These are phyloP conservation scores for Sporothrix dimorphospora DNA, from an alignment of 2,329 filamentous ascomycete species.

Conservation along the genomic window DNA sequence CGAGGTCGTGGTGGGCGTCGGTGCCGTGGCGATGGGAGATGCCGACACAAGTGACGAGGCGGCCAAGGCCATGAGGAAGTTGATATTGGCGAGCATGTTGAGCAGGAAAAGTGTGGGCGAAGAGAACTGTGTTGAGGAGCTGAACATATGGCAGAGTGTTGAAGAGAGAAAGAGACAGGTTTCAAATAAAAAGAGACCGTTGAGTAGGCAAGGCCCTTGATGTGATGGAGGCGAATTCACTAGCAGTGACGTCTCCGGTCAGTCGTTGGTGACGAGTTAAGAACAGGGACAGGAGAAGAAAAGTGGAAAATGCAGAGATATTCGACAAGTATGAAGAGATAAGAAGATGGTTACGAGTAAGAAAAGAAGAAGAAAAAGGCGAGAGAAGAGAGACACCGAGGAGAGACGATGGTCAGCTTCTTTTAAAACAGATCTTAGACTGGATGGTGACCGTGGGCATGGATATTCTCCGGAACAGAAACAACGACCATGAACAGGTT, in stretches of 20 bases:
- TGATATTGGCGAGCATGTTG: background rate
- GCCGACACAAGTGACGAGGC: conserved; percentile 4
- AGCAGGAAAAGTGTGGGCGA: background rate
- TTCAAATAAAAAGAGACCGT: too few species aligned
- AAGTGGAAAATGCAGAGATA: background rate
- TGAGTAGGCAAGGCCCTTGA: background rate
- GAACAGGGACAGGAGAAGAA: background rate
- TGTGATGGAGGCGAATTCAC: background rate
- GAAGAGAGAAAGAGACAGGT: background rate
- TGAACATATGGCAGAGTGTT: background rate
- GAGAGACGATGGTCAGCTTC: background rate
- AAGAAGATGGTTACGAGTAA: background rate
- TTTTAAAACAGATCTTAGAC: background rate
- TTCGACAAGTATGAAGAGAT: background rate
- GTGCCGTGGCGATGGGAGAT: background rate
- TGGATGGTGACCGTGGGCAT: background rate
- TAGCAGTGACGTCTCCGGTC: conserved; percentile 6
- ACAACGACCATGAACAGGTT: background rate
- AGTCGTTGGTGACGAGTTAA: background rate
- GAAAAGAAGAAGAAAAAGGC: background rate
- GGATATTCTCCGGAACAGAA: background rate
- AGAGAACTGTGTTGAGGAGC: background rate
- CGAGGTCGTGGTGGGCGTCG: background rate
- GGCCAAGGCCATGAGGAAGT: background rate
- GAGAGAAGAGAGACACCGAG: background rate